Base-by-base conservation (phyloP, 2,329 filamentous ascomycete species). In the Aspergillus sp. region DNA sequence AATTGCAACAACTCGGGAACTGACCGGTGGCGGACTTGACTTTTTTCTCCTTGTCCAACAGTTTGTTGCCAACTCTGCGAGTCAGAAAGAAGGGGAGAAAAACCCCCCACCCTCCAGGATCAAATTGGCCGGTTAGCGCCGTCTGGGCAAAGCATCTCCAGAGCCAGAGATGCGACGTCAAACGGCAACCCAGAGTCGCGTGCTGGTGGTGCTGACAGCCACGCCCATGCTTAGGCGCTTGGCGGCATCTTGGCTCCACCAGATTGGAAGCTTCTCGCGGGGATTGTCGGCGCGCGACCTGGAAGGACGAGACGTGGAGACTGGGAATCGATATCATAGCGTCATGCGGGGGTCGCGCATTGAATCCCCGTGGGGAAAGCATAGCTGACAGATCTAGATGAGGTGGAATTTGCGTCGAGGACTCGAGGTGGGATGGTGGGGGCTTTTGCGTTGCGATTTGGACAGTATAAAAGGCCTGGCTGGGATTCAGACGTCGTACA, bases 221-320 rank as follows among this genome's bases (percentile, higher is more conserved):
- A 52, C 57, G 20, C 29, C 26, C 49, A 59, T 53, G 50, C 50
- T 49, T 54, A 57, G 56, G 22, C 45, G 45, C 60, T 62, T 62
- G 60, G 60, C 60, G 47, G 14, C 3, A 62, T 57, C 60, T 62
- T 62, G 60, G 60, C 60, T 59, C 31, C 36, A 39, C 54, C n/a
- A 59, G 52, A 59, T 52, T 54, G 49, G 54, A 57, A 54, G 57
- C 57, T 49, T 54, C 26, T 59, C 54, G 60, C 60, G 56, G 60
- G 56, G 59, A 45, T 58, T 58, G 14, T 47, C 56, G 52, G 56
- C 49, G 11, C 12, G 46, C 18, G 51, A 22, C 39, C 58, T 60
- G 52, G 55, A 49, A 49, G 26, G 26, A 29, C 32, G 10, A 11
- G 47, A 29, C 47, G 57, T 46, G 59, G 52, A 54, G 46, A 32